Percentiles rank a stretch among this genome's conserved stretches.
phyloP scores from a whole-genome alignment of 306 rosid species.

The Vicia sativa region DNA sequence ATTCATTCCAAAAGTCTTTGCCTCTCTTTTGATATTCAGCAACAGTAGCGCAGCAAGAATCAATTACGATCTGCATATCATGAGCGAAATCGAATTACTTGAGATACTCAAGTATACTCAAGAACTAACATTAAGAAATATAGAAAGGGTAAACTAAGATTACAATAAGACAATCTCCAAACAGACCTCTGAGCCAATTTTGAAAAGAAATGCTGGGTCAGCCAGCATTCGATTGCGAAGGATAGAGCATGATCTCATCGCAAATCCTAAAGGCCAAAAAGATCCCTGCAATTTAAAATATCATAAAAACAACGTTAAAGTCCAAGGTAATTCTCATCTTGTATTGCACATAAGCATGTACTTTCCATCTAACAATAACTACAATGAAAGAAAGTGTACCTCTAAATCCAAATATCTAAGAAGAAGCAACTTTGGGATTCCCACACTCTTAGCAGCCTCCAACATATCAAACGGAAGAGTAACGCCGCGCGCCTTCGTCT shows the following conservation, averaged over 20 bases:
- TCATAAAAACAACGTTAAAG: constrained; percentile 24
- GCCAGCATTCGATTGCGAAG: constrained; percentile 90
- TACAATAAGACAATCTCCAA: constrained; percentile 38
- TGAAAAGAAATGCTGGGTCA: constrained; percentile 89
- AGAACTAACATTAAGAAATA: constrained; percentile 15
- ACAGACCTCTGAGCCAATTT: constrained; percentile 92
- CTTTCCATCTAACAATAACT: too few relatives aligned
- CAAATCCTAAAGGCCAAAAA: constrained; percentile 75
- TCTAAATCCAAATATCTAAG: constrained; percentile 75
- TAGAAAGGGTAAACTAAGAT: constrained; percentile 10
- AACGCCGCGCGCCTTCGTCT: constrained; percentile 68
- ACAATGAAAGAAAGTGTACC: constrained; percentile 47
- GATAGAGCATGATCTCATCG: constrained; percentile 66
- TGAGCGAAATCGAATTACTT: not conserved
- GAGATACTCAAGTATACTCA: not conserved
- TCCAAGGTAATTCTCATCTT: constrained; percentile 11
- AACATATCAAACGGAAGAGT: constrained; percentile 79
- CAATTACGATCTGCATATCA: constrained; percentile 74
- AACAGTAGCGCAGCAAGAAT: constrained; percentile 87
- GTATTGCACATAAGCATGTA: constrained; percentile 2
- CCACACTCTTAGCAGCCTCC: constrained; percentile 79
- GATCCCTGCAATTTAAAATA: constrained; percentile 64
- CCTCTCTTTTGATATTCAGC: constrained; percentile 96
- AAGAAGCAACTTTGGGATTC: constrained; percentile 75
- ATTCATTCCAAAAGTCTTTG: constrained; percentile 89